Evolutionary conservation across 2,329 filamentous ascomycete genomes (phyloP).

Genomic region (Biscogniauxia mediterranea): DNA sequence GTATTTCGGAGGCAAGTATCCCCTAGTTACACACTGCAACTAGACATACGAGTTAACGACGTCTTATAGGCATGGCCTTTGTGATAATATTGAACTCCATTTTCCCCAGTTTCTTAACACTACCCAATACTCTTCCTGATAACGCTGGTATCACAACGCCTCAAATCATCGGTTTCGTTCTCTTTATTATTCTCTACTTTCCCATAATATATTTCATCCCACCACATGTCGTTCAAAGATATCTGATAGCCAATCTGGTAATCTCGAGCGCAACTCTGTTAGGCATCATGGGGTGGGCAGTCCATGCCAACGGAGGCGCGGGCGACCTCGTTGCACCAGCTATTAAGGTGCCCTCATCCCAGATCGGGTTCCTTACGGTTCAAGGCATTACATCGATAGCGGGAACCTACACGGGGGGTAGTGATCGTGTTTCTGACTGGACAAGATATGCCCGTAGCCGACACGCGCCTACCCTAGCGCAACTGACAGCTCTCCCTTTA

Average conservation of each 20-base stretch:
- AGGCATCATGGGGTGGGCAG: slow-evolving; percentile 14
- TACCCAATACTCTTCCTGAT: slow-evolving; percentile 14
- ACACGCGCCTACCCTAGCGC: slow-evolving; percentile 12
- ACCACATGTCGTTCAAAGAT: slow-evolving; percentile 12
- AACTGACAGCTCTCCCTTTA: slow-evolving; percentile 14
- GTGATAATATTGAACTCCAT: slow-evolving; percentile 16
- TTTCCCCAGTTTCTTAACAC: slow-evolving; percentile 10
- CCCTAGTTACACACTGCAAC: neutral
- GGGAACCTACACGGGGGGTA: slow-evolving; percentile 12
- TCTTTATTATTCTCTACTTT: slow-evolving; percentile 14
- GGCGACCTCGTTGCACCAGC: slow-evolving; percentile 12
- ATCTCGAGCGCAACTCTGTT: slow-evolving; percentile 13
- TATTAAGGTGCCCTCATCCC: slow-evolving; percentile 2
- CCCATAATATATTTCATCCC: slow-evolving; percentile 14
- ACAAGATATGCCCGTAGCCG: slow-evolving; percentile 13
- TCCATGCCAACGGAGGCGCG: slow-evolving; percentile 10
- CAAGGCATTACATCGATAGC: slow-evolving; percentile 14
- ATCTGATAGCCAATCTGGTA: slow-evolving; percentile 9
- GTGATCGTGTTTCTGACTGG: slow-evolving; percentile 12
- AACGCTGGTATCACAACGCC: slow-evolving; percentile 30
- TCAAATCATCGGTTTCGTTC: slow-evolving; percentile 27
- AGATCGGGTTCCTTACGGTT: slow-evolving; percentile 13
- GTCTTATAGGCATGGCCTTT: slow-evolving; percentile 11
- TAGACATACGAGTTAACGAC: neutral
- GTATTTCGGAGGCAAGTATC: slow-evolving; percentile 13